Evolutionary conservation across 2,329 filamentous ascomycete species (phyloP).

Genomic region (Venturia oleaginea): DNA sequence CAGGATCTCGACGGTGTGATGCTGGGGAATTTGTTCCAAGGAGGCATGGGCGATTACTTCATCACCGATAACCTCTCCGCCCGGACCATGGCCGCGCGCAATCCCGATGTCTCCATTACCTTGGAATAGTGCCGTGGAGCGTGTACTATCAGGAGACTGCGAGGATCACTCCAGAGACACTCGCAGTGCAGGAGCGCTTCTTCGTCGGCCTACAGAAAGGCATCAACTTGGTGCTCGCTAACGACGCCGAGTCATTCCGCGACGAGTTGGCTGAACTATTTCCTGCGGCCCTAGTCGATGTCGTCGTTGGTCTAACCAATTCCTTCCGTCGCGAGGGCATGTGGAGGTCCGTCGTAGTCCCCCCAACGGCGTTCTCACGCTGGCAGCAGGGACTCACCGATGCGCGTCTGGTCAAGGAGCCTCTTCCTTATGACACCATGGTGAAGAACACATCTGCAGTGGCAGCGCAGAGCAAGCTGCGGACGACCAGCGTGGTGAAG

Average conservation of each 20-base stretch:
- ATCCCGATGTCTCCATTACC: constrained; percentile 17
- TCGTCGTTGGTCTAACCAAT: constrained; percentile 16
- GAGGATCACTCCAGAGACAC: constrained; percentile 15
- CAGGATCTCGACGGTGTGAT: constrained; percentile 19
- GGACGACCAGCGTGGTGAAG: background rate
- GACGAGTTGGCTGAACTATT: constrained; percentile 17
- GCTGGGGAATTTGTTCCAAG: constrained; percentile 19
- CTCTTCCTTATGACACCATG: constrained; percentile 16
- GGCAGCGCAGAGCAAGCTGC: constrained; percentile 10
- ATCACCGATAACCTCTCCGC: constrained; percentile 19
- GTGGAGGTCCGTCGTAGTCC: constrained; percentile 16
- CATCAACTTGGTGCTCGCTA: constrained; percentile 15
- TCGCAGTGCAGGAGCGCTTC: constrained; percentile 17
- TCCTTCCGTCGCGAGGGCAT: constrained; percentile 16
- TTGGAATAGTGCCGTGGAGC: constrained; percentile 19
- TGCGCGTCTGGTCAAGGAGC: constrained; percentile 16
- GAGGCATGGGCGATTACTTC: constrained; percentile 20
- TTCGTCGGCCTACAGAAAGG: constrained; percentile 17
- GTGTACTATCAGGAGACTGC: constrained; percentile 18
- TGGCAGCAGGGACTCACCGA: constrained; percentile 18
- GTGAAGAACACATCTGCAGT: constrained; percentile 15
- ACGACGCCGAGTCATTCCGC: constrained; percentile 15
- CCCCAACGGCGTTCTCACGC: constrained; percentile 16
- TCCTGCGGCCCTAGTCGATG: constrained; percentile 15
- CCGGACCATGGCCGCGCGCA: constrained; percentile 15